Percentiles rank a stretch among this genome's conserved stretches.
These are phyloP conservation scores for Setaria viridis DNA, from an alignment of 202 grass and related monocot species.

Conservation along the genomic window DNA sequence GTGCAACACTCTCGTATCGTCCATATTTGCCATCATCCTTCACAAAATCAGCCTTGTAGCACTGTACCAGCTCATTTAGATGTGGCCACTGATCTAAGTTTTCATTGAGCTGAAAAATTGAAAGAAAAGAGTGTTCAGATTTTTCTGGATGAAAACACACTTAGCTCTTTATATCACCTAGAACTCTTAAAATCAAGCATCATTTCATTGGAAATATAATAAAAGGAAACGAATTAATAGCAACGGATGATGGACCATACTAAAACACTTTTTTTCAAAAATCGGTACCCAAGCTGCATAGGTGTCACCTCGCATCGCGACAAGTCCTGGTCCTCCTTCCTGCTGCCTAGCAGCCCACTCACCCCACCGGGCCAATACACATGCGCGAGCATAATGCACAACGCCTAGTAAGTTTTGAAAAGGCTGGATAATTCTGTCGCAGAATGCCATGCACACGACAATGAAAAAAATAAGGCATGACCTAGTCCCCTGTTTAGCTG, in stretches of 20 bases:
- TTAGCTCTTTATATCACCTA: constrained; percentile 3
- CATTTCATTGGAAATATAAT: constrained; percentile 12
- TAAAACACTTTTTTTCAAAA: not conserved
- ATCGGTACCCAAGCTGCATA: not conserved
- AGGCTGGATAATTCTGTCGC: not conserved
- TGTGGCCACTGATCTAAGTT: constrained; percentile 98
- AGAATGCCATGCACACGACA: not conserved
- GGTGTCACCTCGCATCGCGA: not conserved
- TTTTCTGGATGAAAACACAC: constrained; percentile 10
- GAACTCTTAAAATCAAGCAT: constrained; percentile 34
- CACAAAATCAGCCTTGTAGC: constrained; percentile 92
- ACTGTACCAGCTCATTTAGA: constrained; percentile 92
- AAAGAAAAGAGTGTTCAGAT: constrained; percentile 24
- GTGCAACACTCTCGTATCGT: constrained; percentile 69
- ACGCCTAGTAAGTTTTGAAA: not conserved
- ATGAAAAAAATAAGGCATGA: not conserved
- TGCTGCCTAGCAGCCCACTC: not conserved
- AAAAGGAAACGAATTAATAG: constrained; percentile 18
- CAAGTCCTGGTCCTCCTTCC: not conserved
- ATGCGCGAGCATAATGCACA: not conserved
- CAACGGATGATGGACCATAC: constrained; percentile 1
- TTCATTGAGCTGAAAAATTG: constrained; percentile 76
- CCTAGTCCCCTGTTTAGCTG: not conserved
- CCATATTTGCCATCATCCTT: constrained; percentile 94
- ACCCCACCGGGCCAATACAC: not conserved